A percentile compares a stretch with the other conserved stretches of the same genome.
These are phyloP conservation scores for Cyclaneusma minus DNA, from an alignment of 2,329 filamentous ascomycete genomes.

Conservation along the genomic window DNA sequence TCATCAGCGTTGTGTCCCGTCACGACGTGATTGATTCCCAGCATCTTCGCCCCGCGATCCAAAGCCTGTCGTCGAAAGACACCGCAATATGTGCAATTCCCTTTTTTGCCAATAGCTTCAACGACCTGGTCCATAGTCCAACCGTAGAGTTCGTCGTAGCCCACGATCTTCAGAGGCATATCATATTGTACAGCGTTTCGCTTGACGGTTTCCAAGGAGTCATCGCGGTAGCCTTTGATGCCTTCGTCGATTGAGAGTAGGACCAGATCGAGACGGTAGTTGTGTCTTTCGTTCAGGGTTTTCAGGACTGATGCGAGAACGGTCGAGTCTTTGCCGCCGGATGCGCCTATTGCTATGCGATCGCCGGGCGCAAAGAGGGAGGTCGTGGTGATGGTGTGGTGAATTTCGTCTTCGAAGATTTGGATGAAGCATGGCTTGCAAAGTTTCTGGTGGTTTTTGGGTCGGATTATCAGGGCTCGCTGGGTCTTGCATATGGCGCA, in stretches of 20 bases:
- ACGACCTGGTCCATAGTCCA: slow-evolving; percentile 99
- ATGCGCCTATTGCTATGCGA: slow-evolving; percentile 83
- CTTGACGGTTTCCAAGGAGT: slow-evolving; percentile 92
- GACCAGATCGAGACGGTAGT: slow-evolving; percentile 73
- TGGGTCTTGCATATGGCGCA: slow-evolving; percentile 65
- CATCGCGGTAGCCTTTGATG: slow-evolving; percentile 92
- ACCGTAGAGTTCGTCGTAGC: slow-evolving; percentile 86
- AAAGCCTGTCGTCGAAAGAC: slow-evolving; percentile 90
- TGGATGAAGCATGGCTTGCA: slow-evolving; percentile 78
- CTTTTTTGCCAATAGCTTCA: slow-evolving; percentile 89
- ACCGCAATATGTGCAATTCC: slow-evolving; percentile 97
- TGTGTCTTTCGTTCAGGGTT: slow-evolving; percentile 78
- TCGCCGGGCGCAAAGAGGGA: slow-evolving; percentile 75
- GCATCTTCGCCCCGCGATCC: slow-evolving; percentile 75
- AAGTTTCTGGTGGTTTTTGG: slow-evolving; percentile 88
- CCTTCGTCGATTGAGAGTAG: slow-evolving; percentile 91
- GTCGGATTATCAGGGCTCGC: slow-evolving; percentile 78
- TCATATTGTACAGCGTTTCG: slow-evolving; percentile 81
- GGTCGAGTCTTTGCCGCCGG: slow-evolving; percentile 93
- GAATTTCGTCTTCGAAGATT: slow-evolving; percentile 84
- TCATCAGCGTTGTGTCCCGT: slow-evolving; percentile 98
- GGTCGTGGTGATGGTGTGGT: slow-evolving; percentile 76
- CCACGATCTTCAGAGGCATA: slow-evolving; percentile 82
- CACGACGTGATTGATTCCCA: slow-evolving; percentile 84
- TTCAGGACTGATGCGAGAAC: slow-evolving; percentile 90